Percentiles rank a stretch among this genome's conserved stretches.
These are phyloP conservation scores for Entrophospora sp. DNA, from an alignment of 192 early-diverging fungal species.

Conservation along the genomic window DNA sequence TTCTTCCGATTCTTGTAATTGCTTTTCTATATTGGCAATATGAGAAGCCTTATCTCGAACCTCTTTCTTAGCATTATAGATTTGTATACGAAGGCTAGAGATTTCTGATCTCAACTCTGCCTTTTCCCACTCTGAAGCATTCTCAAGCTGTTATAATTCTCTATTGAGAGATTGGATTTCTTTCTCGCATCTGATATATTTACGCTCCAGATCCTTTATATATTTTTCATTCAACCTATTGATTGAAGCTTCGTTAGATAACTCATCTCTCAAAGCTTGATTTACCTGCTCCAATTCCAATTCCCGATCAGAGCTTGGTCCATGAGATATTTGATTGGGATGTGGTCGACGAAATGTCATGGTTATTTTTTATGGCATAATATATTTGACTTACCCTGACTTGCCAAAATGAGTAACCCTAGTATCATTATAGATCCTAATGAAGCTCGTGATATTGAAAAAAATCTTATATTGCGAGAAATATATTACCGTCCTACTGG, in stretches of 20 bases:
- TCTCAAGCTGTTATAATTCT: not conserved
- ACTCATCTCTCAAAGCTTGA: no score
- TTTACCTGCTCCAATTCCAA: no score
- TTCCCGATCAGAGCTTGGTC: not conserved
- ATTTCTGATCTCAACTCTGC: not conserved
- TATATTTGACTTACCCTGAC: no score
- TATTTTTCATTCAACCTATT: no score
- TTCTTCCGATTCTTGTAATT: not conserved
- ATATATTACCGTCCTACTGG: not conserved
- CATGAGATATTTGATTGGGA: constrained; percentile 3
- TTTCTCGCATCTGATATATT: no score
- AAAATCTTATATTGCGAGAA: not conserved
- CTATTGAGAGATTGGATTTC: not conserved
- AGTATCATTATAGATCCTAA: not conserved
- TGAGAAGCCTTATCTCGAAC: not conserved
- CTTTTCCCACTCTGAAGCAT: not conserved
- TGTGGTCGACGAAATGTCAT: no score
- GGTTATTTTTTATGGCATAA: not conserved
- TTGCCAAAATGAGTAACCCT: not conserved
- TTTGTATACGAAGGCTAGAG: not conserved
- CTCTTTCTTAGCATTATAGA: constrained; percentile 3
- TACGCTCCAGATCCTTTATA: no score
- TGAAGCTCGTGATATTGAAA: not conserved
- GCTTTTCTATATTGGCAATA: constrained; percentile 7
- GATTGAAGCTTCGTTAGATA: no score